Evolutionary conservation across 2,329 filamentous ascomycete genomes (phyloP).

Genomic region (Xylariales sp.): DNA sequence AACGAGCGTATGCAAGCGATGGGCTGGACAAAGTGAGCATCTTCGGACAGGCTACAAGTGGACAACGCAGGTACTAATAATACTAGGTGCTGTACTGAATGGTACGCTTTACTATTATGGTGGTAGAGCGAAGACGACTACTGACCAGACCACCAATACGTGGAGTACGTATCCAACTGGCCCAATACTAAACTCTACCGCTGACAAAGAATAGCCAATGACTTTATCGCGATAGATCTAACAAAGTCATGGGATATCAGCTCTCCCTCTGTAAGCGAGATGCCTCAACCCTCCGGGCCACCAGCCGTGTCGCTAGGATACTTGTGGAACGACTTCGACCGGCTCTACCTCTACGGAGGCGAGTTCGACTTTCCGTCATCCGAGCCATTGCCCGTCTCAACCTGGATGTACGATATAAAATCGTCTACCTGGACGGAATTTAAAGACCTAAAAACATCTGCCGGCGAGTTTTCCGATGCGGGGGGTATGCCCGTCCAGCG

Average conservation of each 20-base stretch:
- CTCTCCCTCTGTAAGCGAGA: constrained; percentile 70
- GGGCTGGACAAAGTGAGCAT: constrained; percentile 71
- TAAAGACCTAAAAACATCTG: constrained; percentile 68
- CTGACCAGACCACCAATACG: constrained; percentile 69
- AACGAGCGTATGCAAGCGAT: constrained; percentile 71
- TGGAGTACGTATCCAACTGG: constrained; percentile 68
- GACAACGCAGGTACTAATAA: constrained; percentile 19
- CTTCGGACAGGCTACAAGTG: not conserved
- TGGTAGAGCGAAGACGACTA: constrained; percentile 69
- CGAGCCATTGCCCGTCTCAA: constrained; percentile 67
- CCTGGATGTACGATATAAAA: constrained; percentile 77
- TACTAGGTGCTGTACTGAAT: constrained; percentile 72
- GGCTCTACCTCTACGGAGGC: constrained; percentile 79
- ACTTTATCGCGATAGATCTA: constrained; percentile 78
- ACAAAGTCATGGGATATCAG: constrained; percentile 77
- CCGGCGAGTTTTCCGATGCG: constrained; percentile 70
- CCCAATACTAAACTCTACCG: constrained; percentile 11
- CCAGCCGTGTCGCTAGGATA: constrained; percentile 79
- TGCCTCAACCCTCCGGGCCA: constrained; percentile 74
- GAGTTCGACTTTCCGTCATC: constrained; percentile 74
- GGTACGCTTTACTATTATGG: constrained; percentile 83
- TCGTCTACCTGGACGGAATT: constrained; percentile 72
- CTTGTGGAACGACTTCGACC: constrained; percentile 78
- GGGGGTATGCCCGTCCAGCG: constrained; percentile 70
- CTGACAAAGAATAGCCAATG: constrained; percentile 64